Conservation (phyloP, 2,329 filamentous ascomycete genomes). For the Cladosporium cucumerinum region DNA sequence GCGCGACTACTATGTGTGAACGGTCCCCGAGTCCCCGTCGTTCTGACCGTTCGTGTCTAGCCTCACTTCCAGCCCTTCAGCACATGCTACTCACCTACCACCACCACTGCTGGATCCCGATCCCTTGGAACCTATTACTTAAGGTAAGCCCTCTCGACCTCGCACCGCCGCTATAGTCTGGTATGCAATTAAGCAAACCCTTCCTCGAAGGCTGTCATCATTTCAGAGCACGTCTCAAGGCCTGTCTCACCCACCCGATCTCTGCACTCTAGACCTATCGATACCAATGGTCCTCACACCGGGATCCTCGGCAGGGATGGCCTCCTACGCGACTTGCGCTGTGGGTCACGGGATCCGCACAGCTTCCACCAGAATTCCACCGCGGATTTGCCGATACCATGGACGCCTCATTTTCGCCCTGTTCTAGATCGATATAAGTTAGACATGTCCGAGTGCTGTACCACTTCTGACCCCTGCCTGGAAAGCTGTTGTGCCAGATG, state of each 20-base stretch:
- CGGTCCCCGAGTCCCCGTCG: background rate
- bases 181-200: background rate
- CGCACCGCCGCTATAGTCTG: background rate
- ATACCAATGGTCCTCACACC: background rate
- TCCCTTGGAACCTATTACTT: background rate
- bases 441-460: background rate
- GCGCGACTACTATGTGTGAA: background rate
- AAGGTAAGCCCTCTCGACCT: background rate
- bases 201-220: background rate
- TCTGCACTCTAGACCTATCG: background rate
- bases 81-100: background rate
- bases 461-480: background rate
- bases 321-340: background rate
- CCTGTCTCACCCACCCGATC: background rate
- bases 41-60: background rate
- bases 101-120: background rate
- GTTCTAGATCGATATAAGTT: background rate
- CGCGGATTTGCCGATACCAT: conserved; percentile 4
- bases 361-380: background rate
- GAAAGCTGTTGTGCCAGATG: background rate
- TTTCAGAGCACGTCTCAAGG: background rate
- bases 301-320: background rate
- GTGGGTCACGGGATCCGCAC: background rate
- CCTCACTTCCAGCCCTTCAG: background rate
- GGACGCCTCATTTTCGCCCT: background rate